A percentile compares a stretch with the other conserved stretches of the same genome.
Conservation (phyloP, 371 early-diverging fungal genomes). For the Phascolomyces articulosus region DNA sequence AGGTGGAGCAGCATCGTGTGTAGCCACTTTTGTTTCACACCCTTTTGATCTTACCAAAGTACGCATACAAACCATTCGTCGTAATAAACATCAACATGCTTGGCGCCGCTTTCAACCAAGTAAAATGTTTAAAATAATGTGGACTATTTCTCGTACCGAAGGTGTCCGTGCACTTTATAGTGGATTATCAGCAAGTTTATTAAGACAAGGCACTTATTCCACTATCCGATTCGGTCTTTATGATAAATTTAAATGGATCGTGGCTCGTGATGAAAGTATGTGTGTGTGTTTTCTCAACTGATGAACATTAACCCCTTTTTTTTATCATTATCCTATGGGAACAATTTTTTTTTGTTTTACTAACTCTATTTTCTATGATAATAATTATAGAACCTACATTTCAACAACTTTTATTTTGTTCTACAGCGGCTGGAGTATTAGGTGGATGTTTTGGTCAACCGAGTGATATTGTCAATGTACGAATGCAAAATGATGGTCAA, state of each 20-base stretch:
- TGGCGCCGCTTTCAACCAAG: constrained; percentile 33
- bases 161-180: constrained; percentile 57
- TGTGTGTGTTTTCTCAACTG: not conserved
- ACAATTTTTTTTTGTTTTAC: not conserved
- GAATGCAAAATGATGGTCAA: constrained; percentile 77
- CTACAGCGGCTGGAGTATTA: constrained; percentile 65
- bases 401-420: constrained; percentile 57
- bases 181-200: constrained; percentile 66
- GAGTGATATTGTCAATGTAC: constrained; percentile 76
- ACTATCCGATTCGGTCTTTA: constrained; percentile 74
- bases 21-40: constrained; percentile 71
- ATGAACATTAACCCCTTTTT: no score
- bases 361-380: not conserved
- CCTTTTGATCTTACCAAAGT: constrained; percentile 82
- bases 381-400: constrained; percentile 42
- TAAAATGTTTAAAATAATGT: constrained; percentile 48
- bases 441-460: constrained; percentile 78
- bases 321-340: not conserved
- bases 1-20: constrained; percentile 62
- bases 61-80: constrained; percentile 65
- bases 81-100: constrained; percentile 15
- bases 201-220: constrained; percentile 75
- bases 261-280: constrained; percentile 51
- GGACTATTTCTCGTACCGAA: constrained; percentile 44
- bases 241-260: constrained; percentile 57